A percentile compares a stretch with the other conserved stretches of the same genome.
These are phyloP conservation scores for Kwoniella botswanensis DNA, from an alignment of 768 basidiomycete genomes.

Conservation along the genomic window DNA sequence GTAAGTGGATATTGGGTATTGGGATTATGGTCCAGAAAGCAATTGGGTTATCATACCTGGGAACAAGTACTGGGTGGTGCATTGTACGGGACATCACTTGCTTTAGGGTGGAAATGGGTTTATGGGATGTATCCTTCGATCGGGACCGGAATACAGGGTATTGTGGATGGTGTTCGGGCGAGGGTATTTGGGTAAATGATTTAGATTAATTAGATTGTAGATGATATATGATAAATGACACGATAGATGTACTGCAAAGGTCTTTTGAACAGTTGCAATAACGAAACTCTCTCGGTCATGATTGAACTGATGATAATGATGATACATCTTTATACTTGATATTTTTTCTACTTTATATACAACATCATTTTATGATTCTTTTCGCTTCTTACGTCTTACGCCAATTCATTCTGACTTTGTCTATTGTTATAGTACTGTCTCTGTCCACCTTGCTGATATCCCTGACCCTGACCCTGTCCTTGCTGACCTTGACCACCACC, in stretches of 20 bases:
- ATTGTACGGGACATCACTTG: conserved; percentile 36
- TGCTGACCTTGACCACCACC: background rate
- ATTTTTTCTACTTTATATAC: conserved; percentile 1
- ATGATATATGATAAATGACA: background rate
- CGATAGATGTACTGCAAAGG: no score
- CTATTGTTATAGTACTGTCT: conserved; percentile 11
- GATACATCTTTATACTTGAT: background rate
- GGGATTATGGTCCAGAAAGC: conserved; percentile 48
- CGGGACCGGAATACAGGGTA: conserved; percentile 16
- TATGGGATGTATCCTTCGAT: conserved; percentile 31
- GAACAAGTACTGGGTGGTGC: conserved; percentile 46
- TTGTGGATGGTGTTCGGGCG: conserved; percentile 35
- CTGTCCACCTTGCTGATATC: conserved; percentile 10
- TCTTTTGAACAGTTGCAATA: background rate
- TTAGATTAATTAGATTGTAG: background rate
- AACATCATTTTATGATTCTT: background rate
- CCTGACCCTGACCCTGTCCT: background rate
- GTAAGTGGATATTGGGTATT: conserved; percentile 35
- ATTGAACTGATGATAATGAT: background rate
- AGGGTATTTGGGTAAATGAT: conserved; percentile 22
- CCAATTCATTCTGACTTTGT: background rate
- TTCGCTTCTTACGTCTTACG: conserved; percentile 3
- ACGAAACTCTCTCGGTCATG: no score
- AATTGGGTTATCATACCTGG: conserved; percentile 55
- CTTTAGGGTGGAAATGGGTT: conserved; percentile 34